Conservation (phyloP, 768 basidiomycete genomes). For the Tubosaeta sp. region DNA sequence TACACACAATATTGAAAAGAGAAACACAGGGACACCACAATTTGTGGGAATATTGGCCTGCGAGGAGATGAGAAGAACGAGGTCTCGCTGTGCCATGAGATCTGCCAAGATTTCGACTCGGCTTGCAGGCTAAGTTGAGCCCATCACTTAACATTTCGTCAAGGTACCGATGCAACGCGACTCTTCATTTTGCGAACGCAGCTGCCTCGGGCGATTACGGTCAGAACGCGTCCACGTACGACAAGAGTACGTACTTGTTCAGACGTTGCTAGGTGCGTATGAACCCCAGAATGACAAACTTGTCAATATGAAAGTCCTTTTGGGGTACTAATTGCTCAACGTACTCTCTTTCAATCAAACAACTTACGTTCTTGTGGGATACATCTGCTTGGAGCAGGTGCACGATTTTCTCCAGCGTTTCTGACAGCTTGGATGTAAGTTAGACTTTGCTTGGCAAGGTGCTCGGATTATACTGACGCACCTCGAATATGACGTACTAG, state of each 20-base stretch:
- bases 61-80: background rate
- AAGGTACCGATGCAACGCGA: background rate
- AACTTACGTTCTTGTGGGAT: background rate
- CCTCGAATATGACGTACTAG: too few species aligned
- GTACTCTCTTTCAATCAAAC: background rate
- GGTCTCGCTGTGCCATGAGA: too few species aligned
- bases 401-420: too few species aligned
- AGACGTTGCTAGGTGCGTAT: background rate
- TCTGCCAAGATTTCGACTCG: too few species aligned
- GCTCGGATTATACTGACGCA: too few species aligned
- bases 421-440: too few species aligned
- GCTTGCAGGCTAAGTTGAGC: too few species aligned
- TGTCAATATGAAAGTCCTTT: constrained; percentile 6
- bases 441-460: too few species aligned
- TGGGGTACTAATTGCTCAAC: background rate
- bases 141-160: too few species aligned
- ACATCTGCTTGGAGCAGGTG: background rate
- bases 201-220: too few species aligned
- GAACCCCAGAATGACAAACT: constrained; percentile 9
- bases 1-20: background rate
- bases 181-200: too few species aligned
- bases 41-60: constrained; percentile 3
- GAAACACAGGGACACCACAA: constrained; percentile 2
- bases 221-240: background rate
- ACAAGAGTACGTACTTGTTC: background rate